Percentiles rank a stretch among this genome's conserved stretches.
phyloP scores from a whole-genome alignment of 2,329 filamentous ascomycete genomes.

The Phaeosphaeria sp. region DNA sequence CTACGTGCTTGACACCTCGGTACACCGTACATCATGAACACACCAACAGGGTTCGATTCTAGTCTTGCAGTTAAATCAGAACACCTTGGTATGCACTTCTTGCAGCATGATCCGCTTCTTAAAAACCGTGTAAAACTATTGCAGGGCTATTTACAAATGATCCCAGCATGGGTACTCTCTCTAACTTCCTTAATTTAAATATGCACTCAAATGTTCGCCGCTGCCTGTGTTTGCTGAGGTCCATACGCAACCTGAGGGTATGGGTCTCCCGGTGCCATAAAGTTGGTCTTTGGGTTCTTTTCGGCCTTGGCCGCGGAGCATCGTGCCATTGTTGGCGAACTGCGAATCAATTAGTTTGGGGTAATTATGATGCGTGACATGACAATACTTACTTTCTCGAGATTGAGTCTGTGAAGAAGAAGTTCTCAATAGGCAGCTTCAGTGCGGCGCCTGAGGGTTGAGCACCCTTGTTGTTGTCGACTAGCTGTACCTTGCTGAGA shows the following conservation, averaged over 20 bases:
- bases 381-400: constrained; percentile 78
- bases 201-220: constrained; percentile 28
- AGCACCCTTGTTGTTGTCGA: constrained; percentile 92
- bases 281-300: constrained; percentile 58
- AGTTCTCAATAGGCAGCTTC: constrained; percentile 89
- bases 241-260: constrained; percentile 53
- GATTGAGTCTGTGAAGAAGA: constrained; percentile 97
- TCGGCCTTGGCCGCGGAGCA: constrained; percentile 89
- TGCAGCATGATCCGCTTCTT: constrained; percentile 18
- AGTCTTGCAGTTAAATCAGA: too few species aligned
- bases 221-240: constrained; percentile 31
- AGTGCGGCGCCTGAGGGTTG: constrained; percentile 75
- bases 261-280: constrained; percentile 57
- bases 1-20: too few species aligned
- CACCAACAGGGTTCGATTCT: too few species aligned
- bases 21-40: too few species aligned
- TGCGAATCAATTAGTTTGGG: constrained; percentile 49
- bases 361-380: not conserved
- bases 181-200: constrained; percentile 3
- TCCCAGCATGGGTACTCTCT: constrained; percentile 18
- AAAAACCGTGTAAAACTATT: constrained; percentile 26
- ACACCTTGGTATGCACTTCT: constrained; percentile 31
- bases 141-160: constrained; percentile 40
- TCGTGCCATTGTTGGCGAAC: constrained; percentile 97
- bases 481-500: constrained; percentile 91